Conservation (phyloP, 176 grass and related monocot species). For the Carex pumila region DNA sequence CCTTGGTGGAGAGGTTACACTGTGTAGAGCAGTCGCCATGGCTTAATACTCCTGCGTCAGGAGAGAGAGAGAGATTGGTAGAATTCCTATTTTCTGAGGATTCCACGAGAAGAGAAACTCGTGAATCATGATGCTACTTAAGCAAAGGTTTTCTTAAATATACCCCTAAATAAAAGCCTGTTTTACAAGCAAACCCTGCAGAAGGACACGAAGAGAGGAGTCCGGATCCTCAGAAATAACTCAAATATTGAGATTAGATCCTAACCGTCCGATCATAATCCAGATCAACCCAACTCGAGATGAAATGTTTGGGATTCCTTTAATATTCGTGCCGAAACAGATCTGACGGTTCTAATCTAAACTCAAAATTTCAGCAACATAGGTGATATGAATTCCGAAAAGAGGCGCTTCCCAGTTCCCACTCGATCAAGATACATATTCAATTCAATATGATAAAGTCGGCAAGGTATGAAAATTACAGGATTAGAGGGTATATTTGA, state of each 20-base stretch:
- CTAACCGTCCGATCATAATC: too few species aligned
- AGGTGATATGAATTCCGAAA: too few species aligned
- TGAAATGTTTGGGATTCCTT: too few species aligned
- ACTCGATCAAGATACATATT: too few species aligned
- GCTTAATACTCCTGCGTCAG: neutral
- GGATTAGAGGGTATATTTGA: neutral
- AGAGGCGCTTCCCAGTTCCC: too few species aligned
- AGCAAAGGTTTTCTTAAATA: neutral
- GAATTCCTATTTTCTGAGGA: neutral
- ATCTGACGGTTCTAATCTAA: too few species aligned
- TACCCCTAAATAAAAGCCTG: neutral
- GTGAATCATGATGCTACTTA: neutral
- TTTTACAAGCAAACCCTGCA: neutral
- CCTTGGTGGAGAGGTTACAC: conserved; percentile 5
- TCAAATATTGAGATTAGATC: too few species aligned
- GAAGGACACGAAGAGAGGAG: neutral
- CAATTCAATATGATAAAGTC: too few species aligned
- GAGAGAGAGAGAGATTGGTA: neutral
- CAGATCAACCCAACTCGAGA: too few species aligned
- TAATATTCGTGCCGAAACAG: too few species aligned
- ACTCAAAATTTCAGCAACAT: too few species aligned
- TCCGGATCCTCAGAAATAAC: too few species aligned
- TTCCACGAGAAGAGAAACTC: neutral
- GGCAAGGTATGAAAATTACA: neutral
- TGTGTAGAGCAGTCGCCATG: conserved; percentile 16